These are phyloP conservation scores for Pascua guehoae DNA, from an alignment of 1,284 basidiomycete genomes.

Conservation along the genomic window DNA sequence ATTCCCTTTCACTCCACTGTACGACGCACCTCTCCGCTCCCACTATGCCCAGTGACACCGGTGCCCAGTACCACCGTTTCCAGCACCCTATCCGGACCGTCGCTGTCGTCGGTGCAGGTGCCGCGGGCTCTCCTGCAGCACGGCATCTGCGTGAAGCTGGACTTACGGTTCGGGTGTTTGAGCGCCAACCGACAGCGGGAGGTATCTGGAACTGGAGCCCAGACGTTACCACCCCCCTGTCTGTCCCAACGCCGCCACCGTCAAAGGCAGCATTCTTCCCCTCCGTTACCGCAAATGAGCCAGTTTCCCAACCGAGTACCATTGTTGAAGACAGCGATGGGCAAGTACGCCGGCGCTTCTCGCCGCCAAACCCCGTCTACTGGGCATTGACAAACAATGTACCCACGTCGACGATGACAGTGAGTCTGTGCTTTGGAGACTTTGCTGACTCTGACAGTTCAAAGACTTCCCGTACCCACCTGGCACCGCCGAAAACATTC, in stretches of 20 bases:
- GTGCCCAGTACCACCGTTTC: no score
- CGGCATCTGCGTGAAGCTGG: constrained; percentile 36
- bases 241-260: constrained; percentile 51
- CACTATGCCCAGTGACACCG: no score
- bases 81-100: constrained; percentile 20
- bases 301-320: constrained; percentile 34
- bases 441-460: constrained; percentile 16
- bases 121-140: constrained; percentile 24
- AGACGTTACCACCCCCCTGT: constrained; percentile 43
- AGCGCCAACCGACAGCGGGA: constrained; percentile 52
- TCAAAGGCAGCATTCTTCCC: constrained; percentile 47
- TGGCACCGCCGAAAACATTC: constrained; percentile 21
- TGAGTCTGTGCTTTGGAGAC: constrained; percentile 26
- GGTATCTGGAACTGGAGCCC: constrained; percentile 56
- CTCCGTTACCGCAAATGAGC: constrained; percentile 16
- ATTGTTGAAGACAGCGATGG: no score
- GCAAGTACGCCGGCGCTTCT: constrained; percentile 18
- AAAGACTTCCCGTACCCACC: constrained; percentile 30
- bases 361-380: constrained; percentile 53
- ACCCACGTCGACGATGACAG: constrained; percentile 42
- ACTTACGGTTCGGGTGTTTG: constrained; percentile 52
- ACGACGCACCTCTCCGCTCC: no score
- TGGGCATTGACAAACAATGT: constrained; percentile 52
- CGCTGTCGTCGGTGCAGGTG: constrained; percentile 34
- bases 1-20: no score